Evolutionary conservation across 1,284 basidiomycete species (phyloP).

Genomic region (Wolfiporia cocos): DNA sequence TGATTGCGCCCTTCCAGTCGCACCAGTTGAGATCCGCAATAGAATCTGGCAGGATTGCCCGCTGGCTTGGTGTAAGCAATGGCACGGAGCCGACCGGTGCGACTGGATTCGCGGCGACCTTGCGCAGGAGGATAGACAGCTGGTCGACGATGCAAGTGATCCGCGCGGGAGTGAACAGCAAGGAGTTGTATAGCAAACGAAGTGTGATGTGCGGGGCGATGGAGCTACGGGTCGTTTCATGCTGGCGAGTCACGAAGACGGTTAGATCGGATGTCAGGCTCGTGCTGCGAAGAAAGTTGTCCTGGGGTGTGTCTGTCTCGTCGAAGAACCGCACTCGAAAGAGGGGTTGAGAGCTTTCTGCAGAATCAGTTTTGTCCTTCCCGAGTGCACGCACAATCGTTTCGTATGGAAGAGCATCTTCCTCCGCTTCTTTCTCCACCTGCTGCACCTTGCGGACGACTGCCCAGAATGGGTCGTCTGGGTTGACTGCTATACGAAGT

Average conservation of each 20-base stretch:
- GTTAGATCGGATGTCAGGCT: conserved; percentile 90
- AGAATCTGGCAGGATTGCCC: conserved; percentile 76
- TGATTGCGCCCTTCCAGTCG: conserved; percentile 94
- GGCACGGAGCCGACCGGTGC: conserved; percentile 72
- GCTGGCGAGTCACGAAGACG: conserved; percentile 66
- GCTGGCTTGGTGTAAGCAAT: conserved; percentile 74
- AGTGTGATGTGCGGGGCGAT: conserved; percentile 79
- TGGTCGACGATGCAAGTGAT: conserved; percentile 84
- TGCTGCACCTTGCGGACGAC: conserved; percentile 85
- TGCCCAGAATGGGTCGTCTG: conserved; percentile 88
- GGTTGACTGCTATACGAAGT: conserved; percentile 81
- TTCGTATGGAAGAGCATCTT: conserved; percentile 83
- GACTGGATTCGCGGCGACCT: conserved; percentile 59
- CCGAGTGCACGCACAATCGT: conserved; percentile 70
- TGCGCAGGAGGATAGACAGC: conserved; percentile 76
- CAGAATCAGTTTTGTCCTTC: conserved; percentile 53
- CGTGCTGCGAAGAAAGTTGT: conserved; percentile 75
- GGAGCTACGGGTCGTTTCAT: conserved; percentile 64
- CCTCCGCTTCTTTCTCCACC: conserved; percentile 81
- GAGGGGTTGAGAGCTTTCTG: conserved; percentile 54
- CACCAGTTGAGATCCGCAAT: conserved; percentile 93
- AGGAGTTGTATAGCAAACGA: conserved; percentile 90
- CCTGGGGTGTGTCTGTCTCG: conserved; percentile 71
- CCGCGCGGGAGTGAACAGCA: conserved; percentile 82
- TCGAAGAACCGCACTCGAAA: conserved; percentile 98